phyloP scores from a whole-genome alignment of 139 green algal species.

The Chlorella sp. region DNA sequence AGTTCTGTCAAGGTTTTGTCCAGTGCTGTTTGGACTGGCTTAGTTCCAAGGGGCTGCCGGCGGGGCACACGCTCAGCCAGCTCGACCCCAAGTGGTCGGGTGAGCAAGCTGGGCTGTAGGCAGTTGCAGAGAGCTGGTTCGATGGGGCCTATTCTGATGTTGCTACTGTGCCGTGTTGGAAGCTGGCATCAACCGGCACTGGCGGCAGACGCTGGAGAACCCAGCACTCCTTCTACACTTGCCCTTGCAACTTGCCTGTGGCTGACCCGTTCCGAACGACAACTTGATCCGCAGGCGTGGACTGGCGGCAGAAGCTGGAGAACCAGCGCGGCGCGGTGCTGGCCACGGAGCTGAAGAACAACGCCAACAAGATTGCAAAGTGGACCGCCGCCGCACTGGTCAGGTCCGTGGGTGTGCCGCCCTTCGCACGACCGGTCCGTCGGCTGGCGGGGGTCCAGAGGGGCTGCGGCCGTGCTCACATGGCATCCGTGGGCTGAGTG shows the following conservation, averaged over 20 bases:
- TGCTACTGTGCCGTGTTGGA: too few relatives aligned
- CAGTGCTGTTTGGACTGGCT: too few relatives aligned
- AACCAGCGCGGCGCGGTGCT: conserved; percentile 95
- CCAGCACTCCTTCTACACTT: too few relatives aligned
- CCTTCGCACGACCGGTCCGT: too few relatives aligned
- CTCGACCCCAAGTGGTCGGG: conserved; percentile 76
- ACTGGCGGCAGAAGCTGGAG: conserved; percentile 97
- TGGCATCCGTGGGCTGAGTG: too few relatives aligned
- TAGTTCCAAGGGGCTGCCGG: conserved; percentile 63
- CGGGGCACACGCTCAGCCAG: conserved; percentile 95
- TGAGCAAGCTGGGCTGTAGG: too few relatives aligned
- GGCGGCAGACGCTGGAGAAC: not conserved
- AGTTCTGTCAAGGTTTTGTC: too few relatives aligned
- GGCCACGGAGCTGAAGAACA: conserved; percentile 98
- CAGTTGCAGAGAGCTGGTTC: too few relatives aligned
- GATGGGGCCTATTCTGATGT: too few relatives aligned
- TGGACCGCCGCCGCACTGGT: conserved; percentile 96
- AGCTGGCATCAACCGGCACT: too few relatives aligned
- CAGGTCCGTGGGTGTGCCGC: conserved; percentile 18
- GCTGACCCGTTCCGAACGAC: not conserved
- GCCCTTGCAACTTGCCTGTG: too few relatives aligned
- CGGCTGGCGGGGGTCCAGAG: not conserved
- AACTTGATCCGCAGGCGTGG: conserved; percentile 58
- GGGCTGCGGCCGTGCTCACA: too few relatives aligned
- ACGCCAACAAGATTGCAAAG: conserved; percentile 97